Evolutionary conservation across 2,329 filamentous ascomycete genomes (phyloP).

Genomic region (Colletotrichum truncatum): DNA sequence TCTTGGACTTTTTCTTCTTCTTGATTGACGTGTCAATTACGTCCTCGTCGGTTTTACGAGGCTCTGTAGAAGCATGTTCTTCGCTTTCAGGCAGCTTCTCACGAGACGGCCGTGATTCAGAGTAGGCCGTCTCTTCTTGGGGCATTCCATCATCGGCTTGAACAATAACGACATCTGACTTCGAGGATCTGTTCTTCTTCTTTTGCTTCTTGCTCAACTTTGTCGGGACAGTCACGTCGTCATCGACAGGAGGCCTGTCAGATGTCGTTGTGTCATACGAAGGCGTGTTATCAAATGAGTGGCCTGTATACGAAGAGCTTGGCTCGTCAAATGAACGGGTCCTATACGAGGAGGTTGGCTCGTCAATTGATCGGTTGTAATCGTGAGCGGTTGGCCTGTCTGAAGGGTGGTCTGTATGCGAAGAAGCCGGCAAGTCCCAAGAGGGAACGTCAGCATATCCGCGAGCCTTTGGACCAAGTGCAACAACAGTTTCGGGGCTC

Average conservation of each 20-base stretch:
- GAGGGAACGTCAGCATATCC: neutral
- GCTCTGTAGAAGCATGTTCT: constrained; percentile 29
- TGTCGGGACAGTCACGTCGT: constrained; percentile 34
- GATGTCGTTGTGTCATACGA: neutral
- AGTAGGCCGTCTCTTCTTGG: neutral
- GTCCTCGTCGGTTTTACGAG: constrained; percentile 31
- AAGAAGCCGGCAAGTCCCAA: constrained; percentile 6
- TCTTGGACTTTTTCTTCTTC: constrained; percentile 45
- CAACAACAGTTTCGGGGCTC: constrained; percentile 25
- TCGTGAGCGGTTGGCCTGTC: neutral
- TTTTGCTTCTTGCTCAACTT: constrained; percentile 45
- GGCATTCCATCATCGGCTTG: constrained; percentile 33
- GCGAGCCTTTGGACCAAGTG: constrained; percentile 5
- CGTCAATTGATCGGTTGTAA: neutral
- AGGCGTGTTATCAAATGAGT: neutral
- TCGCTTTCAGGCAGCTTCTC: constrained; percentile 6
- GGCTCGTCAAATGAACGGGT: neutral
- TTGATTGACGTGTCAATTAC: constrained; percentile 39
- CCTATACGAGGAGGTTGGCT: neutral
- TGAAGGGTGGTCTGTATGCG: neutral
- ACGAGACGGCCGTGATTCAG: neutral
- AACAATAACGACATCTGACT: constrained; percentile 38
- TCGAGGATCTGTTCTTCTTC: constrained; percentile 49
- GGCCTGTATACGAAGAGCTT: neutral
- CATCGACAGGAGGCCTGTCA: neutral